Evolutionary conservation across 177 flowering plant genomes (phyloP).

Genomic region (Vitis hybrid): DNA sequence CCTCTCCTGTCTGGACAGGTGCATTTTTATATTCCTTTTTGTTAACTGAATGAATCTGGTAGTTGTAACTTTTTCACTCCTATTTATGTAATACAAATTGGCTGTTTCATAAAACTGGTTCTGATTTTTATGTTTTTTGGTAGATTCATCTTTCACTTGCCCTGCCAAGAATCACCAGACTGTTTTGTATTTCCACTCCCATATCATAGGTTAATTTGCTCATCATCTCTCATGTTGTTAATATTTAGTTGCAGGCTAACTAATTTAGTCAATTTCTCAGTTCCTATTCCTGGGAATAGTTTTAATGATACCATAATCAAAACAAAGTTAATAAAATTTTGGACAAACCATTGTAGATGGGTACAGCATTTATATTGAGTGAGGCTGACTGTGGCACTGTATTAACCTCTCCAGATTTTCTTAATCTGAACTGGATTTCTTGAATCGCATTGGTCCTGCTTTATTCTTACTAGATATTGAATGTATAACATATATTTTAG

Average conservation of each 20-base stretch:
- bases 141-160: no score
- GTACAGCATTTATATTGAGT: not conserved
- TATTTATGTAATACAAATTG: not conserved
- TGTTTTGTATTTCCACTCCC: no score
- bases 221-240: no score
- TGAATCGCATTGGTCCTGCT: not conserved
- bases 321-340: not conserved
- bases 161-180: no score
- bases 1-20: conserved; percentile 19
- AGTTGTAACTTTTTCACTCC: not conserved
- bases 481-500: not conserved
- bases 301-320: no score
- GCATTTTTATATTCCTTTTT: conserved; percentile 14
- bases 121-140: not conserved
- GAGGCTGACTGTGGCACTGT: not conserved
- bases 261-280: no score
- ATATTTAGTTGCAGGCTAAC: no score
- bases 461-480: not conserved
- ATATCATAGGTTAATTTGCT: no score
- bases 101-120: conserved; percentile 3
- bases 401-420: not conserved
- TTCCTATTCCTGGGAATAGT: no score
- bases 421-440: not conserved
- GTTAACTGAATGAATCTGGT: conserved; percentile 10
- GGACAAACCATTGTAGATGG: not conserved